phyloP scores from a whole-genome alignment of 352 stramenopile genomes.

The Thalassiosira mediterranea region DNA sequence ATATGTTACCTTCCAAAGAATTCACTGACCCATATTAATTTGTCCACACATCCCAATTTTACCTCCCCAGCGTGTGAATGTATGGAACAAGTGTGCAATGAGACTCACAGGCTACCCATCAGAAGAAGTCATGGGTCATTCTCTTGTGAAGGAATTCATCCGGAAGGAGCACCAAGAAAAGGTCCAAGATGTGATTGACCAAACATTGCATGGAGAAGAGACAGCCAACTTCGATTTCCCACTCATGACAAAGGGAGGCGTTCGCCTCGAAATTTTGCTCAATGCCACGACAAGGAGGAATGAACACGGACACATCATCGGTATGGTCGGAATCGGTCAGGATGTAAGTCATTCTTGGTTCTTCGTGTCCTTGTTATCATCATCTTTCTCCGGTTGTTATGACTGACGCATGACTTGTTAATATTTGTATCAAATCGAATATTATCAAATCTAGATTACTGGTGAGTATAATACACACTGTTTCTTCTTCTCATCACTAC shows the following conservation, averaged over 20 bases:
- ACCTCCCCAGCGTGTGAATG: conserved; percentile 48
- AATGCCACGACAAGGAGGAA: conserved; percentile 87
- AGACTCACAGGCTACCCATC: conserved; percentile 88
- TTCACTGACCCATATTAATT: background rate
- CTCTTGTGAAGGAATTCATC: conserved; percentile 88
- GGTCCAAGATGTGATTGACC: conserved; percentile 78
- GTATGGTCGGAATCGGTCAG: conserved; percentile 92
- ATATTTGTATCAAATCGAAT: too few species aligned
- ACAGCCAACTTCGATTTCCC: conserved; percentile 87
- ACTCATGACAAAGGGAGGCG: conserved; percentile 80
- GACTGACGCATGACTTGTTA: too few species aligned
- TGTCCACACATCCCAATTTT: too few species aligned
- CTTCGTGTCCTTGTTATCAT: too few species aligned
- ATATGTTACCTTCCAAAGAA: conserved; percentile 48
- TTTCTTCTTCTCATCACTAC: too few species aligned
- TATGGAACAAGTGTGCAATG: conserved; percentile 80
- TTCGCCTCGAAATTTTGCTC: conserved; percentile 62
- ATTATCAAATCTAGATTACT: too few species aligned
- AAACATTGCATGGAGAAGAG: conserved; percentile 68
- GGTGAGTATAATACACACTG: too few species aligned
- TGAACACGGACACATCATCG: conserved; percentile 88
- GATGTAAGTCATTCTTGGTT: conserved; percentile 91
- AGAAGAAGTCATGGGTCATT: conserved; percentile 87
- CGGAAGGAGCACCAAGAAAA: conserved; percentile 84
- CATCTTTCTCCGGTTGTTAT: too few species aligned